phyloP scores from a whole-genome alignment of 2,329 filamentous ascomycete genomes.

The Cladophialophora exuberans region DNA sequence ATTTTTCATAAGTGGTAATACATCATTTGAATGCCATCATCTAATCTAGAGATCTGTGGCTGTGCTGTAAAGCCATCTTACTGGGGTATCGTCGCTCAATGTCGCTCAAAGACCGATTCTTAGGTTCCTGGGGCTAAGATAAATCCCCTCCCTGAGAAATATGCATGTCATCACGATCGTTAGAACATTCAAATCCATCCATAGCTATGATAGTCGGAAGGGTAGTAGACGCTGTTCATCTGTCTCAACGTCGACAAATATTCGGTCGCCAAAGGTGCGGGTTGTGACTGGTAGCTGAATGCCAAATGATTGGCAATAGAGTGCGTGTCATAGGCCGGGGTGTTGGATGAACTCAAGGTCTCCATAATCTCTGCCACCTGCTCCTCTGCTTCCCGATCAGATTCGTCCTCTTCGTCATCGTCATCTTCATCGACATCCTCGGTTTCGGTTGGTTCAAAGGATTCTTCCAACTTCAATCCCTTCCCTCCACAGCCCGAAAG shows the following conservation, averaged over 20 bases:
- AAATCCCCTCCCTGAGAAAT: neutral
- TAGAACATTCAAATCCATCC: conserved; percentile 25
- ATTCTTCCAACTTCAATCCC: conserved; percentile 34
- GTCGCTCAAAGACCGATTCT: conserved; percentile 15
- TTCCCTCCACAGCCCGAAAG: conserved; percentile 16
- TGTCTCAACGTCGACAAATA: conserved; percentile 27
- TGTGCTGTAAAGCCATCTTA: neutral
- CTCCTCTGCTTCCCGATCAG: conserved; percentile 28
- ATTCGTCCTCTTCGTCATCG: conserved; percentile 30
- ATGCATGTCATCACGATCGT: conserved; percentile 3
- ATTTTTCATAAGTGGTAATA: neutral
- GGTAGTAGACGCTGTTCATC: conserved; percentile 28
- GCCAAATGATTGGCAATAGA: conserved; percentile 24
- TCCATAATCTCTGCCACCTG: neutral
- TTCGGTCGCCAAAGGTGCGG: conserved; percentile 19
- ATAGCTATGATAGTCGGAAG: conserved; percentile 14
- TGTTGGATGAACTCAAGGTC: neutral
- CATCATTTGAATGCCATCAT: neutral
- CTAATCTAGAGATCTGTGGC: neutral
- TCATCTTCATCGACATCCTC: conserved; percentile 37
- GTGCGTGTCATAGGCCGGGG: conserved; percentile 7
- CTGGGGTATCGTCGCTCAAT: conserved; percentile 18
- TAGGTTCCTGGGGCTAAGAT: neutral
- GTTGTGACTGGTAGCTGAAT: conserved; percentile 13
- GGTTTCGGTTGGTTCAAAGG: conserved; percentile 36